Evolutionary conservation across 257 asterid genomes (phyloP).

Genomic region (Echium plantagineum): DNA sequence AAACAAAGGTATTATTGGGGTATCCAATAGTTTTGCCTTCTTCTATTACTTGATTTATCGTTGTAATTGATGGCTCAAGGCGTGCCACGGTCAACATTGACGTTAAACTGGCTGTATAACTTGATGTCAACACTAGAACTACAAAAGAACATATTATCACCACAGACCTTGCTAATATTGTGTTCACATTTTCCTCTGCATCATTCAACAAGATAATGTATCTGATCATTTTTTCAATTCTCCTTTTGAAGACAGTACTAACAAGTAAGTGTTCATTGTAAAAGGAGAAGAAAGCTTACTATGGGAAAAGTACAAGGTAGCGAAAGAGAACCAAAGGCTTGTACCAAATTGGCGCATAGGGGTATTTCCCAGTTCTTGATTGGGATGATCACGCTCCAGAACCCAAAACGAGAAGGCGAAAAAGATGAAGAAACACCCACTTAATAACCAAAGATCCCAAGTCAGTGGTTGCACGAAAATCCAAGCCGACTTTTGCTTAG

Average conservation of each 20-base stretch:
- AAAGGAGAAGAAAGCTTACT: slow-evolving; percentile 17
- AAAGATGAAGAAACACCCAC: slow-evolving; percentile 8
- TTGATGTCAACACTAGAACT: too few relatives aligned
- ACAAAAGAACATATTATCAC: not conserved
- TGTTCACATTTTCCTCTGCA: not conserved
- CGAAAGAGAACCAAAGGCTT: slow-evolving; percentile 41
- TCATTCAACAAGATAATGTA: too few relatives aligned
- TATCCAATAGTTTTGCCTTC: too few relatives aligned
- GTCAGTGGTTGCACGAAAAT: slow-evolving; percentile 16
- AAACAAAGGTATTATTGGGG: too few relatives aligned
- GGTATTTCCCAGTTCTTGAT: slow-evolving; percentile 19
- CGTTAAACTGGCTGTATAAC: too few relatives aligned
- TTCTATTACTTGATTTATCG: too few relatives aligned
- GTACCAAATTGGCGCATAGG: slow-evolving; percentile 30
- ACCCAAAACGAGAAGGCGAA: slow-evolving; percentile 18
- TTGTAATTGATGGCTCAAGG: too few relatives aligned
- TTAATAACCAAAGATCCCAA: slow-evolving; percentile 22
- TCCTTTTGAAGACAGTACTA: too few relatives aligned
- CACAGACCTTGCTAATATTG: not conserved
- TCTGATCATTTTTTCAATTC: too few relatives aligned
- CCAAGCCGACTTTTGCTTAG: slow-evolving; percentile 14
- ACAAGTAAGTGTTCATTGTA: too few relatives aligned
- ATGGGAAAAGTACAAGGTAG: slow-evolving; percentile 43
- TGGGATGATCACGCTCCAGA: slow-evolving; percentile 15
- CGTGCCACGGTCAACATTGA: too few relatives aligned